Evolutionary conservation across 805 yeast species (phyloP).

Genomic region (Priceomyces castillae): DNA sequence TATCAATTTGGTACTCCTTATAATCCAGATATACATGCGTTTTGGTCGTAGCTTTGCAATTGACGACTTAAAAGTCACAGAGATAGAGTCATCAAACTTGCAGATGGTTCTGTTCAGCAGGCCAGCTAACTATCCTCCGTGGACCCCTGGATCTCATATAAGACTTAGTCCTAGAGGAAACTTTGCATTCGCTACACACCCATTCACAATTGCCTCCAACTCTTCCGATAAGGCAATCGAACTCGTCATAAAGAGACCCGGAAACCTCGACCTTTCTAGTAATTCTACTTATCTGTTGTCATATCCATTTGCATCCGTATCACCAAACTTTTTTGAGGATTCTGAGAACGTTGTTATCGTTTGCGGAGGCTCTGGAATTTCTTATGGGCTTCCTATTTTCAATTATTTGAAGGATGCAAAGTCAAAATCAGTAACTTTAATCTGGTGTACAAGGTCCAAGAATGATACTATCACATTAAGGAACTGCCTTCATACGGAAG

Average conservation of each 20-base stretch:
- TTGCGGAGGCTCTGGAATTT: slow-evolving; percentile 75
- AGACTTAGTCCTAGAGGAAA: slow-evolving; percentile 45
- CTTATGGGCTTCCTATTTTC: slow-evolving; percentile 56
- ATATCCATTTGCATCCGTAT: slow-evolving; percentile 44
- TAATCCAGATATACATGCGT: slow-evolving; percentile 37
- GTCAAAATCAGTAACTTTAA: slow-evolving; percentile 30
- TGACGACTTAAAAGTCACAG: slow-evolving; percentile 14
- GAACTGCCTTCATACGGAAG: slow-evolving; percentile 25
- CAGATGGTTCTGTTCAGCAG: slow-evolving; percentile 19
- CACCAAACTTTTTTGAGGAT: slow-evolving; percentile 42
- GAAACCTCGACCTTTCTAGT: slow-evolving; percentile 12
- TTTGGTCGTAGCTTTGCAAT: slow-evolving; percentile 16
- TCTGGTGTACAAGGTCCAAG: slow-evolving; percentile 54
- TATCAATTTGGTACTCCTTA: slow-evolving; percentile 22
- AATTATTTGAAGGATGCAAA: slow-evolving; percentile 33
- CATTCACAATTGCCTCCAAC: slow-evolving; percentile 57
- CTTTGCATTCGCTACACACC: slow-evolving; percentile 58
- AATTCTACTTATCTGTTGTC: slow-evolving; percentile 14
- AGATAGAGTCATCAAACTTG: slow-evolving; percentile 15
- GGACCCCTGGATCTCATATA: slow-evolving; percentile 57
- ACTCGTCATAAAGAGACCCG: slow-evolving; percentile 46
- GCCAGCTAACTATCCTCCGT: slow-evolving; percentile 20
- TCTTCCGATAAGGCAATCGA: slow-evolving; percentile 39
- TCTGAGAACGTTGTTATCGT: slow-evolving; percentile 52
- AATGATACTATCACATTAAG: slow-evolving; percentile 48